These are phyloP conservation scores for Crithidia sp. DNA, from an alignment of 208 protist genomes.

Conservation along the genomic window DNA sequence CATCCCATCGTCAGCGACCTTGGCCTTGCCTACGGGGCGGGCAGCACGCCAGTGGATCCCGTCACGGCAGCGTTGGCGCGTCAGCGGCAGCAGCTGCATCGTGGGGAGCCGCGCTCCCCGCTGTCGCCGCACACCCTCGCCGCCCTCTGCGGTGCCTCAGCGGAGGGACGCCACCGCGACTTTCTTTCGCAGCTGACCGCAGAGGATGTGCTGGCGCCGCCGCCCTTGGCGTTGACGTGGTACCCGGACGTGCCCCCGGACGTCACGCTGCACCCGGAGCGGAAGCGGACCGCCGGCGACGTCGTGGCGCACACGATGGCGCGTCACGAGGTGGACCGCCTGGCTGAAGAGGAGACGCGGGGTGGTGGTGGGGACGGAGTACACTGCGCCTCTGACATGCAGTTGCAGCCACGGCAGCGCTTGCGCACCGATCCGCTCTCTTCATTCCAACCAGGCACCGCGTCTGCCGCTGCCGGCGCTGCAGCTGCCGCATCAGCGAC, in stretches of 20 bases:
- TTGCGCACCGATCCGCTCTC: neutral
- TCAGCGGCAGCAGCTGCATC: constrained; percentile 35
- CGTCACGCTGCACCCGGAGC: constrained; percentile 16
- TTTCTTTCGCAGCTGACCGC: constrained; percentile 36
- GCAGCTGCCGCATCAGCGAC: neutral
- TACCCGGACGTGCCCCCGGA: constrained; percentile 25
- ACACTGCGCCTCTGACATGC: neutral
- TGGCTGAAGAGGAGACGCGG: constrained; percentile 16
- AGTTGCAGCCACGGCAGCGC: constrained; percentile 5
- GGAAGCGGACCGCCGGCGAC: constrained; percentile 22
- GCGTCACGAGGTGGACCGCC: constrained; percentile 10
- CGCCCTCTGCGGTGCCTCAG: constrained; percentile 26
- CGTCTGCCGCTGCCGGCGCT: neutral
- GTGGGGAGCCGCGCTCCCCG: constrained; percentile 37
- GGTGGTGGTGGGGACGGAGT: neutral
- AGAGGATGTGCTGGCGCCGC: constrained; percentile 40
- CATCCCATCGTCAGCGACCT: constrained; percentile 3
- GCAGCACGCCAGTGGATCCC: constrained; percentile 15
- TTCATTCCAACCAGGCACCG: neutral
- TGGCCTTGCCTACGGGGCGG: too few relatives aligned
- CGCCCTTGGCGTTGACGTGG: constrained; percentile 50
- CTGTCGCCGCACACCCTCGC: constrained; percentile 46
- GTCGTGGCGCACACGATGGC: neutral
- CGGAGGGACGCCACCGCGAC: constrained; percentile 11
- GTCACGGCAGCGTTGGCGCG: constrained; percentile 36